A percentile compares a stretch with the other conserved stretches of the same genome.
Evolutionary conservation across 495 filamentous ascomycete genomes (phyloP).

Genomic region (Tuber microsphaerosporum): DNA sequence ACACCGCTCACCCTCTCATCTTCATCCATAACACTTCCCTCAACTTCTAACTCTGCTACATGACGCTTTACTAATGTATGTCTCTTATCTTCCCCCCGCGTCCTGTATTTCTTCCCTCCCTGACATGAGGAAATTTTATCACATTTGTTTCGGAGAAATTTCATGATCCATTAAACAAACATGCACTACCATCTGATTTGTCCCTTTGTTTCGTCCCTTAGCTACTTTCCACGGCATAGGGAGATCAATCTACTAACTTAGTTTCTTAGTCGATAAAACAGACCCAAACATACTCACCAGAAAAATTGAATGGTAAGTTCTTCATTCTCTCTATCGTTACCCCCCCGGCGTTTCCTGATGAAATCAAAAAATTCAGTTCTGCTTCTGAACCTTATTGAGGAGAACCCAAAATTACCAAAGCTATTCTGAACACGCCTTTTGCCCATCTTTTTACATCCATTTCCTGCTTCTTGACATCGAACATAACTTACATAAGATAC

Average conservation of each 20-base stretch:
- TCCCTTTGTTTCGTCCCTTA: neutral
- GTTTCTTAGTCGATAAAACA: neutral
- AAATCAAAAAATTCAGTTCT: constrained; percentile 1
- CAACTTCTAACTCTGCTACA: neutral
- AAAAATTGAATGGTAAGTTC: neutral
- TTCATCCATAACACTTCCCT: neutral
- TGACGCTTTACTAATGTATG: neutral
- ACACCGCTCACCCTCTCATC: neutral
- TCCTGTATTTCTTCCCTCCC: neutral
- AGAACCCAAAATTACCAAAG: constrained; percentile 3
- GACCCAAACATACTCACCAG: neutral
- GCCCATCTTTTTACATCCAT: neutral
- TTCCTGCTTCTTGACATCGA: neutral
- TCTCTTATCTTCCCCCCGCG: neutral
- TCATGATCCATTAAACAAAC: constrained; percentile 6
- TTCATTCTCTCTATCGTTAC: neutral
- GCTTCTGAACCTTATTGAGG: constrained; percentile 3
- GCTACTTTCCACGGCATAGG: neutral
- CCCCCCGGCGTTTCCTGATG: neutral
- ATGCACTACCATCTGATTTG: constrained; percentile 3
- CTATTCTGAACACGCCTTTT: neutral
- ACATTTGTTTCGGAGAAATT: constrained; percentile 7
- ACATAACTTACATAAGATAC: neutral
- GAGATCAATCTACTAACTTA: neutral
- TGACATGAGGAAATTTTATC: neutral